Conservation (phyloP, 108 stramenopile species). For the Aurantiochytrium sp. region DNA sequence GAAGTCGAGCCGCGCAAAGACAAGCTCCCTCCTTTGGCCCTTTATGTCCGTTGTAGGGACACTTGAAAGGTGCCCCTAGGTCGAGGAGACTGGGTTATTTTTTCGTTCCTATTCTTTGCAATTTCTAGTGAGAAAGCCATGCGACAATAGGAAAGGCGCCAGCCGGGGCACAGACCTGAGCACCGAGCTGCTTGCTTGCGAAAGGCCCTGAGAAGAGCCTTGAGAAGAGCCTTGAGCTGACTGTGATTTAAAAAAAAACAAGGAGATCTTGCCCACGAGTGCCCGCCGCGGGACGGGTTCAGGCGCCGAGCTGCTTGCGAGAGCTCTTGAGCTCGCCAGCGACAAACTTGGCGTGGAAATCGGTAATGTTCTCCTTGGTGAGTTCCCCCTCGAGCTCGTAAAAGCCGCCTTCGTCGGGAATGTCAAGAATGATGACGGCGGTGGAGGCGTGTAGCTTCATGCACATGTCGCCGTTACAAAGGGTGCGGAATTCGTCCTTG, state of each 20-base stretch:
- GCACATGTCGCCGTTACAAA: conserved; percentile 41
- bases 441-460: conserved; percentile 35
- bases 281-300: neutral
- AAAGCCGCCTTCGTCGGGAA: conserved; percentile 61
- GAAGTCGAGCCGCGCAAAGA: too few relatives aligned
- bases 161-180: too few relatives aligned
- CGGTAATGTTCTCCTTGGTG: conserved; percentile 48
- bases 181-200: too few relatives aligned
- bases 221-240: neutral
- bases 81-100: neutral
- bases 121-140: too few relatives aligned
- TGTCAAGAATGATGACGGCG: conserved; percentile 59
- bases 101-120: neutral
- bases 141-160: too few relatives aligned
- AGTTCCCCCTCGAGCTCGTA: conserved; percentile 55
- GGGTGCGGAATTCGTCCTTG: conserved; percentile 43
- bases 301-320: neutral
- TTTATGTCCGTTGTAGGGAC: neutral
- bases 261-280: neutral
- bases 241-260: neutral
- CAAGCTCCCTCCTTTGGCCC: too few relatives aligned
- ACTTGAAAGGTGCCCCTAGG: neutral
- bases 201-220: too few relatives aligned
- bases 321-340: conserved; percentile 32
- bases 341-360: conserved; percentile 44